Base-by-base conservation (phyloP, 129 eudicot genomes). In the Cynara cardunculus region DNA sequence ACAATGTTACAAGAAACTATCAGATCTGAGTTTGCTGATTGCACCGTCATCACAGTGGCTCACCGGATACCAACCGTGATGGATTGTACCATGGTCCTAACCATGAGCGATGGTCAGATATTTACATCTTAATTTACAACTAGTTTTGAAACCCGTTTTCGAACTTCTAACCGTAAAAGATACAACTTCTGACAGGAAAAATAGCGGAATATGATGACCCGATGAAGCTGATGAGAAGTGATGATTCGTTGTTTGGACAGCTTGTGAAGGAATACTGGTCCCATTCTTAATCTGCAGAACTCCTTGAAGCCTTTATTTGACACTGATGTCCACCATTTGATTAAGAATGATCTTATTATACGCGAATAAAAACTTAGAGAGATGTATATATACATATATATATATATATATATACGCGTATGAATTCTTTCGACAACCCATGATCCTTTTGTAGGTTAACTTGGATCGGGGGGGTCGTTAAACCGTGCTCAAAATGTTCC, bases 211-310 rank as follows among this genome's bases (percentile, higher is more conserved):
- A 86, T 78, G 99, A 95, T 86, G 93, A 92, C 78, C 99, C 99
- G 10, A 80, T 85, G 98, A 88, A 85, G 87, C 84, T 94, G 53
- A 91, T 94, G 95, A 89, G 84, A 84, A 89, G 82, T 59, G 95
- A 91, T n/a, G 98, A 87, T 70, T 94, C 98, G 5, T 79, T 94
- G 86, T 94, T 94, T 86, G 97, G 90, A 80, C 90, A 86, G 78
- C 98, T 94, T 82, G 97, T 94, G 7, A 87, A 88, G 87, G 98
- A 94, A 82, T 94, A 94, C 70, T 94, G 97, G 98, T 91, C 98
- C 21, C 90, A 94, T 78, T 80, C 83, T 79, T 92, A 89, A 3
- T 86, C 96, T 27, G 87, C 91, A 62, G 77, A 90, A 78, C 72
- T 87, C 49, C 83, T 41, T 89, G 73, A 89, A 71, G 68, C 25